Percentiles rank a stretch among this genome's conserved stretches.
These are phyloP conservation scores for Penicillium herquei DNA, from an alignment of 495 filamentous ascomycete species.

Conservation along the genomic window DNA sequence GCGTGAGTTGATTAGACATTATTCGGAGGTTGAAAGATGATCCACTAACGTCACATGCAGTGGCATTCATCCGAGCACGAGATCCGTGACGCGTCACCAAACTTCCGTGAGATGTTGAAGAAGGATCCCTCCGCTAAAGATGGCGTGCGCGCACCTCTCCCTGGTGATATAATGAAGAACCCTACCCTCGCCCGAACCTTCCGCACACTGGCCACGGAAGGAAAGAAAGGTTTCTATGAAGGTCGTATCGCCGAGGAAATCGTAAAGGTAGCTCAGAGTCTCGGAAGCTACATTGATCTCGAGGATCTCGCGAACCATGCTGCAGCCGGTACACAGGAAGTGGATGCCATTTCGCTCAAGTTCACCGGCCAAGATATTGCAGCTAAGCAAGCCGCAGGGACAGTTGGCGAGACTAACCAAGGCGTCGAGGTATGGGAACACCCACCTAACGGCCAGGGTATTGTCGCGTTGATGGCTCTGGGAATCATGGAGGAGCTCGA, in stretches of 20 bases:
- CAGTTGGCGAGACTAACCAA: conserved; percentile 42
- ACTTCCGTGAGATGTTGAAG: conserved; percentile 82
- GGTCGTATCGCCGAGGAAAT: conserved; percentile 78
- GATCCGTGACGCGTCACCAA: conserved; percentile 73
- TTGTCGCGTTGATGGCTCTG: conserved; percentile 90
- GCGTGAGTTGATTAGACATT: conserved; percentile 51
- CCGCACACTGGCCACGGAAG: conserved; percentile 71
- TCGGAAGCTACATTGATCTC: conserved; percentile 75
- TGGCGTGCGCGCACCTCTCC: conserved; percentile 65
- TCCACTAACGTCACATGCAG: conserved; percentile 35
- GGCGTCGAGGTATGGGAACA: conserved; percentile 93
- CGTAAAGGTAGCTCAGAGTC: conserved; percentile 70
- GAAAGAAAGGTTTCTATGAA: conserved; percentile 88
- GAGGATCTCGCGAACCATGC: conserved; percentile 78
- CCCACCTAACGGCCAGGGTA: conserved; percentile 95
- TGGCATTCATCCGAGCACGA: conserved; percentile 62
- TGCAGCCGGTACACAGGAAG: conserved; percentile 70
- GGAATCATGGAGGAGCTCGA: conserved; percentile 88
- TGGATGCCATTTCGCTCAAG: conserved; percentile 75
- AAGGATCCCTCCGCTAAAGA: conserved; percentile 60
- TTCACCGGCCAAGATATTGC: conserved; percentile 69
- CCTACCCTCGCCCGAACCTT: conserved; percentile 80
- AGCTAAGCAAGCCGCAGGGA: conserved; percentile 44
- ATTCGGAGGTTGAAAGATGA: not conserved
- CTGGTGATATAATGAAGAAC: conserved; percentile 91